Conservation (phyloP, 2,329 filamentous ascomycete species). For the Cladosporium colombiae region DNA sequence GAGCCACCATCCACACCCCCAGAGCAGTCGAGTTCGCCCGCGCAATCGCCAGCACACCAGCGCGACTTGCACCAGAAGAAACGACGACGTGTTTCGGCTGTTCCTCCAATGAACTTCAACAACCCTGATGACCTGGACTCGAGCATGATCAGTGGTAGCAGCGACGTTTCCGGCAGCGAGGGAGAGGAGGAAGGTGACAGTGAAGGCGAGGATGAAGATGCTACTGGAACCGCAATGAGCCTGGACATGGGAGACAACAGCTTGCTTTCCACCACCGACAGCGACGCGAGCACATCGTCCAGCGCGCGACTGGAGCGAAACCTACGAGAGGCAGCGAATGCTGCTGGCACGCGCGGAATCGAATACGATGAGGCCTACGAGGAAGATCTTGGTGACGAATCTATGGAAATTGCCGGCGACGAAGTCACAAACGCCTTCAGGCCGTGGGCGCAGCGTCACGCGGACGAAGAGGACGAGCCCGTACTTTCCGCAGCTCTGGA, state of each 20-base stretch:
- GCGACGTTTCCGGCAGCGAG: slow-evolving; percentile 43
- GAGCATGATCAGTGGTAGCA: slow-evolving; percentile 70
- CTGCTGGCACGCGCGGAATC: slow-evolving; percentile 72
- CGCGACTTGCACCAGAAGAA: slow-evolving; percentile 64
- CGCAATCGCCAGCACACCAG: slow-evolving; percentile 59
- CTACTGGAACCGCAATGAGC: slow-evolving; percentile 79
- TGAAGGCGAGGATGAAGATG: slow-evolving; percentile 58
- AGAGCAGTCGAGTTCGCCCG: slow-evolving; percentile 50
- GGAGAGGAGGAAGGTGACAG: slow-evolving; percentile 59
- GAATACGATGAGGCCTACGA: slow-evolving; percentile 62
- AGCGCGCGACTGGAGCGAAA: slow-evolving; percentile 76
- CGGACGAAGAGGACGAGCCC: slow-evolving; percentile 30
- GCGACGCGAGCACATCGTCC: slow-evolving; percentile 60
- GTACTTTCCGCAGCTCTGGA: slow-evolving; percentile 37
- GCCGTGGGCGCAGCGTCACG: slow-evolving; percentile 66
- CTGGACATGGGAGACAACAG: slow-evolving; percentile 68
- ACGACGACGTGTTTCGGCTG: slow-evolving; percentile 64
- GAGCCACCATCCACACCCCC: slow-evolving; percentile 64
- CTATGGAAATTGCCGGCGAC: slow-evolving; percentile 60
- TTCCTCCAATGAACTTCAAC: slow-evolving; percentile 65
- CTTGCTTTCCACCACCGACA: slow-evolving; percentile 32
- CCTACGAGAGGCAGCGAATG: slow-evolving; percentile 70
- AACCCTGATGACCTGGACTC: slow-evolving; percentile 67
- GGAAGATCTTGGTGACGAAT: slow-evolving; percentile 50
- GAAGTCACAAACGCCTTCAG: slow-evolving; percentile 73